Evolutionary conservation across 2,329 filamentous ascomycete species (phyloP), one percentile per base, ranked within the genome.

Genomic region (Clonostachys byssicola): DNA sequence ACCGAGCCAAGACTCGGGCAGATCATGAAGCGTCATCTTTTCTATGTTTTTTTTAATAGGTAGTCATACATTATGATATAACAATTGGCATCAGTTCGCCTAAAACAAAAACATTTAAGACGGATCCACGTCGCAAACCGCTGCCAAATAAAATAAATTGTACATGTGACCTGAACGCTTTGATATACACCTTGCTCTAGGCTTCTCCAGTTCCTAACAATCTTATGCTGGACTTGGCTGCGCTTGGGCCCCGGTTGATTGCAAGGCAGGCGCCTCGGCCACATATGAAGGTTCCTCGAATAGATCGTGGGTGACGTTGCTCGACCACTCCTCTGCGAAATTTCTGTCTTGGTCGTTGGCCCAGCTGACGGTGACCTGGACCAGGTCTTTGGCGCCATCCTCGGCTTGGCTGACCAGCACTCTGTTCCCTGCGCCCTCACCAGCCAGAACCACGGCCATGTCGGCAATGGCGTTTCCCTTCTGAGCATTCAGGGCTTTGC

Each of bases 381-480:
- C 49, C 13, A 75, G 62, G 48, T 50, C 33, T 46, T 49, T 45
- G 51, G 52, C 12, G 49, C 55, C 17, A 52, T 55, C 5, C 44
- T 58, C 51, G 14, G 44, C 54, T 40, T 56, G 51, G n/a, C 55
- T 60, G 23, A 52, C 46, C 6, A 55, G 54, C 48, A 82, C 67
- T 57, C 64, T 69, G 62, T 77, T 81, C 34, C 78, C 77, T 51
- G 69, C 66, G 36, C 78, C 78, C 10, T 60, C 52, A 5, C 79
- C 80, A 8, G 63, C 66, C 46, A 85, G 70, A 18, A 82, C 75
- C 18, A 73, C 75, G 1, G 83, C 81, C 52, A 87, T 72, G 62
- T 87, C 83, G 47, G 83, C 83, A 43, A 87, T 70, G 12, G 72
- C 69, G 60, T 85, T 85, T 45, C 73, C 72, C 61, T 76, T 78